Percentiles rank a stretch among this genome's conserved stretches.
Conservation (phyloP, 331 rosid genomes). For the Stylosanthes scabra region DNA sequence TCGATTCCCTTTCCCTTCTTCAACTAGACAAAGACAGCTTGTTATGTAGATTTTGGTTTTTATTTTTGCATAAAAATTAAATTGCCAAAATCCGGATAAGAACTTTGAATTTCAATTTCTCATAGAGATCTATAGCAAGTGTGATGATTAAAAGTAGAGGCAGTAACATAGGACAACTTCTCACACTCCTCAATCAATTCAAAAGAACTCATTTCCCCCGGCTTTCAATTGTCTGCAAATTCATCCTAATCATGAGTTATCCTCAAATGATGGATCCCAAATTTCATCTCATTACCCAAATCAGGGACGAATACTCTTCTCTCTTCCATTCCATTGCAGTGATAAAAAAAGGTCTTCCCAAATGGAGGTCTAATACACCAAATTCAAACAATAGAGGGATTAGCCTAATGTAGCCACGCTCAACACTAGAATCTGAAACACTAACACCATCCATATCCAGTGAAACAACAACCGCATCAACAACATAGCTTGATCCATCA, state of each 20-base stretch:
- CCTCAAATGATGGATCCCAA: conserved; percentile 48
- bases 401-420: conserved; percentile 73
- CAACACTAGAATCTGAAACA: conserved; percentile 8
- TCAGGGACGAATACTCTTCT: conserved; percentile 81
- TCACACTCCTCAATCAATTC: conserved; percentile 72
- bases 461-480: conserved; percentile 61
- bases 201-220: conserved; percentile 78
- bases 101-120: too few species aligned
- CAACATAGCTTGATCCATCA: conserved; percentile 41
- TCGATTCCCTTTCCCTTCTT: too few species aligned
- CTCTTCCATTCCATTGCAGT: conserved; percentile 51
- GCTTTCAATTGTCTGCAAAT: conserved; percentile 59
- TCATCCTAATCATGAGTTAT: conserved; percentile 83
- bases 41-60: too few species aligned
- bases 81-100: too few species aligned
- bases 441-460: conserved; percentile 54
- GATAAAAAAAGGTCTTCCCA: conserved; percentile 93
- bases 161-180: conserved; percentile 42
- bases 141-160: conserved; percentile 36
- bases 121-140: too few species aligned
- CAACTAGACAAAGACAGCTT: too few species aligned
- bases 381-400: conserved; percentile 51
- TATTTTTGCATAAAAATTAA: too few species aligned
- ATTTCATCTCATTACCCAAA: conserved; percentile 75
- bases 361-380: conserved; percentile 46